Evolutionary conservation across 495 filamentous ascomycete species (phyloP).

Genomic region (Tuber calosporum): DNA sequence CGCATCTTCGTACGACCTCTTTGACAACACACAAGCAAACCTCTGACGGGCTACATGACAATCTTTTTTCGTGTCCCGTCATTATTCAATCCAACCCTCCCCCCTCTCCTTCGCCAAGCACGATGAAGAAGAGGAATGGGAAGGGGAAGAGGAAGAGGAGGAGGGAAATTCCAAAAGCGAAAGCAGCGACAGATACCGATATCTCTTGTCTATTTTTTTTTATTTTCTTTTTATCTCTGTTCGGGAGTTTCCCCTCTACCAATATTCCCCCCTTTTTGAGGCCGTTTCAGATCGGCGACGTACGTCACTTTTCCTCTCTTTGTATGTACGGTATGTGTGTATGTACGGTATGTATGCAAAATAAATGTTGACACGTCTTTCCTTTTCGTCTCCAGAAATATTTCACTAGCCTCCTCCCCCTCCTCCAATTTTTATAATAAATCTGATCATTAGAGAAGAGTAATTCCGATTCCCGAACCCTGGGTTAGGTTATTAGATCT

Average conservation of each 20-base stretch:
- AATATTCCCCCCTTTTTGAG: neutral
- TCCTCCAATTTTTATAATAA: neutral
- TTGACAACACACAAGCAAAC: constrained; percentile 39
- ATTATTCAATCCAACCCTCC: neutral
- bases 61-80: constrained; percentile 21
- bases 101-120: neutral
- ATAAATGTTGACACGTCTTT: constrained; percentile 38
- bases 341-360: constrained; percentile 13
- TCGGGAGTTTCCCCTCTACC: neutral
- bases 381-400: constrained; percentile 30
- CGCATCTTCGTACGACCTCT: constrained; percentile 36
- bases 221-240: neutral
- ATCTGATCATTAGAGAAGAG: constrained; percentile 7
- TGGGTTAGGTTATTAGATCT: constrained; percentile 38
- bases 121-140: constrained; percentile 2
- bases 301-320: constrained; percentile 1
- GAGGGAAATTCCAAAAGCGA: neutral
- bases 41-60: constrained; percentile 32
- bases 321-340: too few species aligned
- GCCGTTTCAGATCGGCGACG: neutral
- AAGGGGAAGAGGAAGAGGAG: neutral
- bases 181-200: neutral
- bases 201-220: neutral
- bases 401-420: constrained; percentile 15
- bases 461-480: constrained; percentile 36